Base-by-base conservation (phyloP, 805 yeast genomes). In the Candida parachauliodes region DNA sequence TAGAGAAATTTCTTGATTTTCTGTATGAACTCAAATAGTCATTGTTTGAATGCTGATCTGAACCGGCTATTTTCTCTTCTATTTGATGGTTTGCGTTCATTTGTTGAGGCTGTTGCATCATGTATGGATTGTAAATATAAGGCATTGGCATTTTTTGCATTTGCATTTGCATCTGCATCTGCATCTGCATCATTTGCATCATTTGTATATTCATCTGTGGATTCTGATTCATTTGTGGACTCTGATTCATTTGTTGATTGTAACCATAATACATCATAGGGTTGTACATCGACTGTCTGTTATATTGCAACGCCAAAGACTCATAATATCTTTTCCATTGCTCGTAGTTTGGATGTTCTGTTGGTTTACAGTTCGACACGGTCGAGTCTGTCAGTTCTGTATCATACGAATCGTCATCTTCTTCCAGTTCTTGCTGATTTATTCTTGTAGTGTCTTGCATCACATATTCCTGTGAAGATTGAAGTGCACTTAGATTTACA, bases 261-360 rank as follows among this genome's bases (percentile, higher is more conserved):
- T 32, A 31, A 12, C 38, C 34, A 14, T 35, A 25, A 28, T 35
- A 33, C 43, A 32, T 28, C 37, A 31, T 22, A 17, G 29, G 40
- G 24, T 39, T 33, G 24, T 40, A 2, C 51, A 46, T 46, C 10
- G 52, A 25, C 20, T 39, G 34, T 29, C 42, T 34, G 12, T 28
- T 35, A 31, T 29, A 29, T 40, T 45, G 48, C 23, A 47, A 41
- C 24, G 56, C 60, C 34, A 60, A 40, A 2, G 49, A 40, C 28
- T 57, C 55, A 40, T 64, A 65, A 45, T 65, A 65, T 35, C 55
- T 60, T 31, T 55, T 58, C 69, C 70, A 65, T 41, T 64, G 68
- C 25, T 54, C 55, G 36, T 60, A 58, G 40, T 59, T 58, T 7
- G 65, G 63, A 39, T 60, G 63, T 24, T 45, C 51, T n/a, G 24